Base-by-base conservation (phyloP, 169 alveolate species). In the Eimeria zaria region DNA sequence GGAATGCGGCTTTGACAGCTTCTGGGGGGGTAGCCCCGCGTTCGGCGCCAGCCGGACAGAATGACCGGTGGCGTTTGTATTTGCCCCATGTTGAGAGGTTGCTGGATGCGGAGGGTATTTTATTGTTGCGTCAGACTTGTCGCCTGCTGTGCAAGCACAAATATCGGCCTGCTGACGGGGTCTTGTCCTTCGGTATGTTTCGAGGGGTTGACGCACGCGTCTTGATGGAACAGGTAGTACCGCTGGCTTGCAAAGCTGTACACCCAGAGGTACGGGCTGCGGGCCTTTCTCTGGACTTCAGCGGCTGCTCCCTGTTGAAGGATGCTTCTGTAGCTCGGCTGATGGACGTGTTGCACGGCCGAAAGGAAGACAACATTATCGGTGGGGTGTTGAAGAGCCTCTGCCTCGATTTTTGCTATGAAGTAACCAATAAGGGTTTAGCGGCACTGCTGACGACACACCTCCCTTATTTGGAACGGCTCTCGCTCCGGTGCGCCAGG, bases 371-470 rank as follows among this genome's bases (percentile, higher is more conserved):
- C 87, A 98, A 97, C 69, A 96, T 88, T 76, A 96, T 95, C 88
- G 90, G 97, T 39, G 98, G 97, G 58, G 98, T 97, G 46, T 92
- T 98, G 89, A 97, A 94, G 94, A 98, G 96, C 89, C 97, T 98
- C 60, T 85, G 95, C 48, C 97, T 98, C 71, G 99, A 98, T 95
- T 98, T 96, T 96, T 98, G 99, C 97, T 97, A 98, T 95, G 98
- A 98, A 60, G 81, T 98, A 67, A 98, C 99, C 9, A 99, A 98
- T 88, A 97, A 98, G 89, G 98, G 98, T 4, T 97, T 98, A 58
- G 98, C 97, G 67, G 98, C 98, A 33, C 92, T 98, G 98, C 98
- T 98, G 30, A 97, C 98, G 58, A 98, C 99, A 5, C 97, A 97
- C 51, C 96, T 98, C 73, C 99, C 99, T 22, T 95, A 97, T 55